Evolutionary conservation across 1,139 yeast genomes (phyloP).

Genomic region (Zhuliangozyma blackwelliae): DNA sequence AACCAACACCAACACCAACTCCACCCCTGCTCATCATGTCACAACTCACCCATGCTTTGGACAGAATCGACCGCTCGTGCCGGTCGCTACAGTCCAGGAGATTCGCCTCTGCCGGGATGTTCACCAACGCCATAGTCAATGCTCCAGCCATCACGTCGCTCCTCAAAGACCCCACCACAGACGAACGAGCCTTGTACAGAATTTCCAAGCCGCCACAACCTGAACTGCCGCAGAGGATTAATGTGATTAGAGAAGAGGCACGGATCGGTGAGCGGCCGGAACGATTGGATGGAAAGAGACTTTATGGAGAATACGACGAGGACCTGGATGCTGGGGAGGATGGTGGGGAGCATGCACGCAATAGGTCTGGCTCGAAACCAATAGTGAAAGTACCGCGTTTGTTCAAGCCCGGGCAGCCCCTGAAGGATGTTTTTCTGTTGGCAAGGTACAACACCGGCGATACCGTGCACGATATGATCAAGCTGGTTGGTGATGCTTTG

Average conservation of each 20-base stretch:
- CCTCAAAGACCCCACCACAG: conserved; percentile 55
- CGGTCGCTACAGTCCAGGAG: conserved; percentile 26
- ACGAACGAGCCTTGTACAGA: conserved; percentile 49
- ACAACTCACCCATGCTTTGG: too few relatives aligned
- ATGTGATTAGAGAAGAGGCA: background rate
- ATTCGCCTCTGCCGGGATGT: conserved; percentile 54
- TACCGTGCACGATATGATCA: too few relatives aligned
- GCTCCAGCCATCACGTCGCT: conserved; percentile 56
- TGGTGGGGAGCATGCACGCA: conserved; percentile 3
- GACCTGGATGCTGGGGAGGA: conserved; percentile 11
- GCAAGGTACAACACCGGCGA: too few relatives aligned
- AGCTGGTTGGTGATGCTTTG: conserved; percentile 5
- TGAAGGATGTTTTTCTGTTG: too few relatives aligned
- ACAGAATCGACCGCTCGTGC: conserved; percentile 15
- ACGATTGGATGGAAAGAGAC: conserved; percentile 35
- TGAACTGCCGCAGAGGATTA: background rate
- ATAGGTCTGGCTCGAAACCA: too few relatives aligned
- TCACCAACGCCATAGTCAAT: conserved; percentile 58
- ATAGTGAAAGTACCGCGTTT: too few relatives aligned
- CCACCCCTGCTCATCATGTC: conserved; percentile 10
- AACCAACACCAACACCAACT: too few relatives aligned
- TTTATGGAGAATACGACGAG: conserved; percentile 16
- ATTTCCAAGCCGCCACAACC: conserved; percentile 17
- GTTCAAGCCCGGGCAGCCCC: too few relatives aligned
- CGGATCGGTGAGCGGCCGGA: conserved; percentile 21